Evolutionary conservation across 768 basidiomycete species (phyloP), one percentile per base, ranked within the genome.

Genomic region (Trametes coccinea): DNA sequence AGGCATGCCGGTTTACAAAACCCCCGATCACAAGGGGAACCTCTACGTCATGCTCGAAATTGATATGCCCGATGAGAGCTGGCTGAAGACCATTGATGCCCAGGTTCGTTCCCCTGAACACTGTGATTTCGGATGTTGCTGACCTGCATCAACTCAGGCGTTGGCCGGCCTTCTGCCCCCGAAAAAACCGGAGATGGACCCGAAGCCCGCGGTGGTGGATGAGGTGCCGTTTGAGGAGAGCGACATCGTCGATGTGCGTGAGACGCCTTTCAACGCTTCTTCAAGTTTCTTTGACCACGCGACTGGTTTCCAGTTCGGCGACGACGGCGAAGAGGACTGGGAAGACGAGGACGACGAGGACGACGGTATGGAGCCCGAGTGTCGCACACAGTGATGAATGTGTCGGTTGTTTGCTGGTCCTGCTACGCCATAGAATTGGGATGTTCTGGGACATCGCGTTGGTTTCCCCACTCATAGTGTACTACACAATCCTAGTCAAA

Each of bases 1-100:
- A 75, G 95, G 96, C 41, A 95, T 98, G 94, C 94, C 95, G 1
- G 73, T 84, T 11, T 80, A 86, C 75, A 88, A 87, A 67, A 79
- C 79, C 11, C 77, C 85, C 27, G 83, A 85, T 56, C 75, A 80
- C 62, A 89, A 86, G 72, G 95, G 95, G 10, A 88, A 95, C 69
- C 78, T 98, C 41, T 92, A 88, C 67, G 79, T 98, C 58, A 82
- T 88, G 54, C 83, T 97, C 55, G 84, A 89, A 58, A 81, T 98
- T 54, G 95, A 97, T 75, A 94, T 95, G 92, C 95, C 95, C 11
- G 79, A 80, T 59, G 79, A 82, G 52, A 78, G 85, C 44, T 98
- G 95, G 95, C 76, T 94, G 31, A 80, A 77, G 65, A 80, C 77
- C 2, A 76, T 89, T 31, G 87, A 94, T 68, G 71, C 70, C 47